Evolutionary conservation across 441 rosid genomes (phyloP).

Genomic region (Jatropha podagrica): DNA sequence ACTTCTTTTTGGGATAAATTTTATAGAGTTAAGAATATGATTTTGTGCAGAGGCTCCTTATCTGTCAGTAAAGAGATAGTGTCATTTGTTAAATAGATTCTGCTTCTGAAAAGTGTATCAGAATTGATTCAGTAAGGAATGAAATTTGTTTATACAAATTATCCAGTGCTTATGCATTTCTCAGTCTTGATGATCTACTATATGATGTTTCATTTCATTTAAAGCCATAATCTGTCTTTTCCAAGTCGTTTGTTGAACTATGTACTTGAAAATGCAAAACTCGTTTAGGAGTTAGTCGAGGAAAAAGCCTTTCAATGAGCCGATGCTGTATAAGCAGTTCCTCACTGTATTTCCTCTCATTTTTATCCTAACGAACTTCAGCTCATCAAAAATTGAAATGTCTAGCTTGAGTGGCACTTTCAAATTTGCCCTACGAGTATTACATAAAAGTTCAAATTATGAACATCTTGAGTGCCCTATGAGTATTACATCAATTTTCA

Average conservation of each 20-base stretch:
- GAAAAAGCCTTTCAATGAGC: background rate
- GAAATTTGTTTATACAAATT: constrained; percentile 7
- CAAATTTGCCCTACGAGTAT: no score
- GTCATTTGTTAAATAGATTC: constrained; percentile 20
- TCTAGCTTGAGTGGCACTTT: no score
- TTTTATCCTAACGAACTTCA: no score
- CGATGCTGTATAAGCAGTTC: background rate
- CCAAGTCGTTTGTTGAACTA: background rate
- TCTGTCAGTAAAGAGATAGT: constrained; percentile 18
- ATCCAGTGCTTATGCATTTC: background rate
- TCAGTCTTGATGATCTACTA: background rate
- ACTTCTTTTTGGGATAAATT: constrained; percentile 9
- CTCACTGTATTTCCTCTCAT: no score
- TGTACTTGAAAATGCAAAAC: background rate
- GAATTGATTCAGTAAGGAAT: constrained; percentile 6
- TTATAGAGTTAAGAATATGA: constrained; percentile 25
- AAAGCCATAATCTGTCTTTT: background rate
- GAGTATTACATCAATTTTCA: background rate
- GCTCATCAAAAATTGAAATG: no score
- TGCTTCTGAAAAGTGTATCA: constrained; percentile 11
- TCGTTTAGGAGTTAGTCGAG: background rate
- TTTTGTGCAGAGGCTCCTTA: constrained; percentile 21
- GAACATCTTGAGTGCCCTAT: no score
- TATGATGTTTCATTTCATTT: background rate
- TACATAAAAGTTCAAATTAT: background rate